Evolutionary conservation across 176 grass and related monocot species (phyloP).

Genomic region (Saccharum spontaneum): DNA sequence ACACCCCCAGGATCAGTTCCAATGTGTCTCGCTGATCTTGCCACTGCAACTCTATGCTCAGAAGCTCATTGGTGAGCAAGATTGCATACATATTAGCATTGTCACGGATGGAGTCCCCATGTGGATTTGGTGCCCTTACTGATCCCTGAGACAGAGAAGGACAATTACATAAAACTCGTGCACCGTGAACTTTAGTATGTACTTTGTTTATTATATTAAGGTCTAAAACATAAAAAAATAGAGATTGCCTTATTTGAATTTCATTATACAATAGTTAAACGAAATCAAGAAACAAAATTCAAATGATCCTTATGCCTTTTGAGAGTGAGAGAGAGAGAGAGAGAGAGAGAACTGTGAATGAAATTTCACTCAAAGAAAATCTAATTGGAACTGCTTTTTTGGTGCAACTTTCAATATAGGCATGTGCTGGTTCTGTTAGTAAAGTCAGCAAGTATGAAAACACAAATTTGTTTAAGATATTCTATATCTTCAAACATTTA

Average conservation of each 20-base stretch:
- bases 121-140: slow-evolving; percentile 31
- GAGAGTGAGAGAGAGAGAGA: not conserved
- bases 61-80: slow-evolving; percentile 2
- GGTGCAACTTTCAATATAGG: not conserved
- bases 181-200: not conserved
- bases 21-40: slow-evolving; percentile 22
- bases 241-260: not conserved
- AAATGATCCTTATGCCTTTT: not conserved
- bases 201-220: not conserved
- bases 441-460: not conserved
- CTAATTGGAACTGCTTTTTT: not conserved
- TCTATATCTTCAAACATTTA: not conserved
- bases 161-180: not conserved
- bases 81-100: slow-evolving; percentile 22
- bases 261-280: not conserved
- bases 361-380: not conserved
- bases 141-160: slow-evolving; percentile 22
- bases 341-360: not conserved
- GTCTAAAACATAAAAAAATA: not conserved
- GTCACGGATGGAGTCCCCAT: slow-evolving; percentile 26
- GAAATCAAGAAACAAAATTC: not conserved
- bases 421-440: slow-evolving; percentile 11
- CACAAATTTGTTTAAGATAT: not conserved
- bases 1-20: slow-evolving; percentile 37
- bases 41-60: slow-evolving; percentile 24